Base-by-base conservation (phyloP, 257 asterid genomes). In the Solanum rostratum region DNA sequence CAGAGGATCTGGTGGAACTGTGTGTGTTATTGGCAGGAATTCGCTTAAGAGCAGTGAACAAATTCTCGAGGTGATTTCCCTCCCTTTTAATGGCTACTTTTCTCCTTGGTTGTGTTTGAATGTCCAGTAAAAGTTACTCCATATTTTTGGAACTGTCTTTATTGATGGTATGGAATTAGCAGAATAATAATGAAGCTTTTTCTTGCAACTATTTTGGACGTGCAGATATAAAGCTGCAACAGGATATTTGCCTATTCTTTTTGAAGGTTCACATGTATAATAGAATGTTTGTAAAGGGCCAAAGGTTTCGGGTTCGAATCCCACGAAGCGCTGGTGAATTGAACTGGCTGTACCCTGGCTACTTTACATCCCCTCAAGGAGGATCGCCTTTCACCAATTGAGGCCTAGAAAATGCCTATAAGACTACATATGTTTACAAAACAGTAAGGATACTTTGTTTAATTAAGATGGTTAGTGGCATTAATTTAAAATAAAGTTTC, bases 1-100 rank as follows among this genome's bases (percentile, higher is more conserved):
- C 18, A 98, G 99, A 19, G 98, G 98, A 81, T 93, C 99, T 0
- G 99, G 99, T 60, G 99, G 99, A 83, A 95, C 98, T 0, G 92
- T 96, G 19, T 96, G 98, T 65, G 96, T 93, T 5, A 84, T 96
- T 22, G 99, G 98, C 41, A 87, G 90, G 88, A 95, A 95, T 88
- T 95, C 95, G 85, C 81, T 92, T 19, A 85, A 90, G 82, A 96
- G 98, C 89, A 93, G 92, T 57, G 94, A 94, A 84, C 97, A 93
- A 86, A 92, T 95, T 87, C 65, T 96, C 85, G 96, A 92, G 98
- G 98, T 92, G 86, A 50, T 50, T 20, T 16, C 62, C 63, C 11
- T 49, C 18, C 3, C 63, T 16, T 76, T 5, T 76, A 49, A 46
- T 3, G 82, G 41, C 6, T 39, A 30, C 11, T 1, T 33, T 41